Base-by-base conservation (phyloP, 768 basidiomycete genomes). In the Scleroderma bovista region DNA sequence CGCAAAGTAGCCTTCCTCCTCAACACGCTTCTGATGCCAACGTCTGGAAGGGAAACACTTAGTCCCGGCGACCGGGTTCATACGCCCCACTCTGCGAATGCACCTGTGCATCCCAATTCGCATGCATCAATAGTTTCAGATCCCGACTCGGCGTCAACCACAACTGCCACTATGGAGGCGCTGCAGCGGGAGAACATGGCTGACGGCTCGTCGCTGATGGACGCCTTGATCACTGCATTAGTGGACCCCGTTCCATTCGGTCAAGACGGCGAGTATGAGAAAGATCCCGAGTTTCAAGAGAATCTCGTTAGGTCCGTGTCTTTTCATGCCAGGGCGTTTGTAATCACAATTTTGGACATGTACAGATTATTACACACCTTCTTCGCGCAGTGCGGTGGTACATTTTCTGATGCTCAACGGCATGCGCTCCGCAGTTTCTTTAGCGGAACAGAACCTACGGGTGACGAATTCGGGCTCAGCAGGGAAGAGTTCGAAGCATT, bases 1-100 rank as follows among this genome's bases (percentile, higher is more conserved):
- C 77, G 90, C 47, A 94, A 94, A 63, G 73, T 79, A 0, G 76
- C 80, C 3, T 93, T 93, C 69, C 77, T 94, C 16, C 73, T 94
- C 33, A 82, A 80, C 60, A 69, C 80, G 0, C 79, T 93, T 46
- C 76, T 92, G 43, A 70, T 77, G 0, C 85, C 86, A 2, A 69
- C 62, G 22, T 54, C 60, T 15, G 55, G n/a, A n/a, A n/a, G 58
- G 15, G 56, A 52, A 24, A 42, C 19, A 2, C 42, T 13, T 3
- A 31, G 23, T n/a, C 8, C 55, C 5, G 23, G 59, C 10, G 50
- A 48, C 1, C 50, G 49, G 31, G 40, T 62, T 37, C 62, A 63
- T 33, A 46, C 62, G 1, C 57, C 67, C 20, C 48, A 56, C 7
- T 57, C 63, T 7, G 19, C 47, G 26, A 61, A 56, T 15, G 59